Conservation (phyloP, 1,139 yeast species). For the Pichia sp. region DNA sequence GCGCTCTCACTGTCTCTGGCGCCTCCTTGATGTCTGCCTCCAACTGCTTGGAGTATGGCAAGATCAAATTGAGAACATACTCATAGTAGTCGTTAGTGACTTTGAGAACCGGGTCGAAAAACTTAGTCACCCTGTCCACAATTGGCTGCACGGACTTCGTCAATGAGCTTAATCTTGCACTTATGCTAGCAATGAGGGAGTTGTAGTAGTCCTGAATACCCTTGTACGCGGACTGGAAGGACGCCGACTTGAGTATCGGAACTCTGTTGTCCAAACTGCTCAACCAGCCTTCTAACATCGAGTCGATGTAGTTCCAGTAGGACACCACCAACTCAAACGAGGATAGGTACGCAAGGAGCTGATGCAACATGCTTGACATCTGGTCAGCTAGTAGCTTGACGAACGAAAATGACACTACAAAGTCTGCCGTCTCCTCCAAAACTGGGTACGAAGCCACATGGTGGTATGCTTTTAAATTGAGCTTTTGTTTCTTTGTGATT, state of each 20-base stretch:
- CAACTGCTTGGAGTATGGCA: slow-evolving; percentile 18
- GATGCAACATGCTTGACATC: slow-evolving; percentile 10
- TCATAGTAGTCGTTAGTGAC: slow-evolving; percentile 25
- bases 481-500: background rate
- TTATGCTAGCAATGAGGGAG: slow-evolving; percentile 6
- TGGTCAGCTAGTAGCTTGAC: slow-evolving; percentile 10
- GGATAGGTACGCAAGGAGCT: slow-evolving; percentile 13
- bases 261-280: slow-evolving; percentile 19
- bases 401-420: slow-evolving; percentile 5
- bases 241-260: slow-evolving; percentile 21
- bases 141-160: slow-evolving; percentile 7
- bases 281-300: slow-evolving; percentile 15
- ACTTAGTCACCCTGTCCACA: slow-evolving; percentile 10
- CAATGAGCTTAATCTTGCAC: slow-evolving; percentile 6
- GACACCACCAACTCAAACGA: slow-evolving; percentile 17
- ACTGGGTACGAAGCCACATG: slow-evolving; percentile 23
- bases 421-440: slow-evolving; percentile 17
- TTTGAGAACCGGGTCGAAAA: slow-evolving; percentile 22
- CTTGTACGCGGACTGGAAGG: slow-evolving; percentile 14
- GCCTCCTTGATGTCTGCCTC: slow-evolving; percentile 6
- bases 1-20: slow-evolving; percentile 6
- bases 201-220: slow-evolving; percentile 9
- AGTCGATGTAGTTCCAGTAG: slow-evolving; percentile 21
- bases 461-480: slow-evolving; percentile 12
- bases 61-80: slow-evolving; percentile 16